These are phyloP conservation scores for Paramecium octaurelia DNA, from an alignment of 73 alveolate genomes.

Conservation along the genomic window DNA sequence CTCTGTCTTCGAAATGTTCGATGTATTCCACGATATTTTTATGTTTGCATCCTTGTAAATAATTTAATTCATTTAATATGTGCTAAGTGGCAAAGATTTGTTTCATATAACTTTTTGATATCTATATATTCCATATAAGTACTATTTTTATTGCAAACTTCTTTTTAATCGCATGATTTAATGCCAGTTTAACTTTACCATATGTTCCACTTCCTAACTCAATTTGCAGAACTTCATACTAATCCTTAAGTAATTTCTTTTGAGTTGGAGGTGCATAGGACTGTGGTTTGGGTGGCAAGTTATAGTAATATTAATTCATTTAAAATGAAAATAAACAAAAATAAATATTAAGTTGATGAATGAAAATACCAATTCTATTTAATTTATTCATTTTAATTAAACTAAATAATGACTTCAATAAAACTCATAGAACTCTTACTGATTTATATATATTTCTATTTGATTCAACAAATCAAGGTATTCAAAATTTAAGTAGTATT, in stretches of 20 bases:
- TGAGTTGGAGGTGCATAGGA: background rate
- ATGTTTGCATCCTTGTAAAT: background rate
- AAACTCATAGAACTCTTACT: constrained; percentile 68
- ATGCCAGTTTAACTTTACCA: background rate
- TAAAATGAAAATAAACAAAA: background rate
- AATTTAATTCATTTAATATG: background rate
- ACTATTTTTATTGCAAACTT: background rate
- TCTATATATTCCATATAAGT: background rate
- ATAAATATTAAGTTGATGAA: background rate
- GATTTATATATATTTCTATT: constrained; percentile 38
- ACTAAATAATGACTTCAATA: background rate
- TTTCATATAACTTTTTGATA: constrained; percentile 2
- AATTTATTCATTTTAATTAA: background rate
- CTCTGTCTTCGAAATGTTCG: background rate
- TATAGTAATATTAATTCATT: background rate
- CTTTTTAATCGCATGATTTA: background rate
- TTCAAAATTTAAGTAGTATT: background rate
- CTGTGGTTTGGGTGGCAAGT: background rate
- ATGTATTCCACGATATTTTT: background rate
- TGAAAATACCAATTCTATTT: background rate
- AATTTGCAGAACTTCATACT: background rate
- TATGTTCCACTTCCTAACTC: background rate
- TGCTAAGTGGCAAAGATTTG: background rate
- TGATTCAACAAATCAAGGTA: background rate
- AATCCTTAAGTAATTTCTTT: background rate